phyloP scores from a whole-genome alignment of 495 filamentous ascomycete genomes.

The Ascobolus immersus region DNA sequence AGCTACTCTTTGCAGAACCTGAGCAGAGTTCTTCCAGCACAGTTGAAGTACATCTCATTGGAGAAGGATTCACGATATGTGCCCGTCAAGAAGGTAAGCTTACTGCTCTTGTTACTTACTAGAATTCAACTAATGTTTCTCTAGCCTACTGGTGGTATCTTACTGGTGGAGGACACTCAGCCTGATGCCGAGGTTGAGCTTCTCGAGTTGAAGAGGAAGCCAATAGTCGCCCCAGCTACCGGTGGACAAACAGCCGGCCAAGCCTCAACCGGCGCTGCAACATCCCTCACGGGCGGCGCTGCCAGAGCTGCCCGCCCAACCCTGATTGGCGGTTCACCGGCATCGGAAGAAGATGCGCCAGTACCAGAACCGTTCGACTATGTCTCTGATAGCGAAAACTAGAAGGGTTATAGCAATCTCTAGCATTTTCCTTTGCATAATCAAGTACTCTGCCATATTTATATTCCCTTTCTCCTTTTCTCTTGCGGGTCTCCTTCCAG shows the following conservation, averaged over 20 bases:
- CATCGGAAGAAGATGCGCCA: conserved; percentile 57
- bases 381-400: conserved; percentile 45
- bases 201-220: conserved; percentile 48
- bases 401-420: conserved; percentile 21
- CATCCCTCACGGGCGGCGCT: conserved; percentile 18
- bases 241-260: conserved; percentile 12
- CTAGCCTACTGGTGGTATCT: conserved; percentile 79
- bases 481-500: too few species aligned
- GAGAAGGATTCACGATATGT: conserved; percentile 55
- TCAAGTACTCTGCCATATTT: too few species aligned
- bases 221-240: conserved; percentile 22
- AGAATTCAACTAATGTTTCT: conserved; percentile 1
- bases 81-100: conserved; percentile 77
- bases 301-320: conserved; percentile 56
- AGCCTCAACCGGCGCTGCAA: conserved; percentile 12
- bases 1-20: conserved; percentile 94
- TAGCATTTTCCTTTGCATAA: too few species aligned
- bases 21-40: conserved; percentile 74
- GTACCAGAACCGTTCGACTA: conserved; percentile 68
- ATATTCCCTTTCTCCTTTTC: too few species aligned
- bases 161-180: conserved; percentile 65
- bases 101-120: conserved; percentile 5
- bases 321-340: conserved; percentile 59
- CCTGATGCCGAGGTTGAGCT: conserved; percentile 59
- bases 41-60: conserved; percentile 89